Base-by-base conservation (phyloP, 2,329 filamentous ascomycete genomes). In the Scedosporium dehoogii region DNA sequence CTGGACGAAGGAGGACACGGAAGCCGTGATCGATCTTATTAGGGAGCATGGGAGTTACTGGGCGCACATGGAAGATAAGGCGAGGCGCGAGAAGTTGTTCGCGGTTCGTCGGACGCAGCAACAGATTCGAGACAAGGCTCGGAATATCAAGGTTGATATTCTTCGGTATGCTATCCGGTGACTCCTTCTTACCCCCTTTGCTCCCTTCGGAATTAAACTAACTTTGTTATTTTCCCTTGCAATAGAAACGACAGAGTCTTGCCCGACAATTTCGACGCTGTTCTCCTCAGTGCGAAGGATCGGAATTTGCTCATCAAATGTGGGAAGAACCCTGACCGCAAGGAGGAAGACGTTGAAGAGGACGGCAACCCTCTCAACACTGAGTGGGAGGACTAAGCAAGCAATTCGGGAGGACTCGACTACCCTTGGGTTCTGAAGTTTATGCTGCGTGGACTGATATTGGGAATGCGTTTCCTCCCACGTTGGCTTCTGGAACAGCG, bases 51-150 rank as follows among this genome's bases (percentile, higher is more conserved):
- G 65, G 2, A 63, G 63, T 61, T 64, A 61, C 62, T 66, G 65
- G 65, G 60, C 60, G 6, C 56, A 61, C 4, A 66, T 66, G 46
- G 64, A 64, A 29, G 57, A 63, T 44, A 62, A 62, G 25, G 59
- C 63, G 55, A 27, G 60, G 23, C 60, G 59, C 60, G 60, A 59
- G 65, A 70, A 55, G 6, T 6, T 56, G 29, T 61, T 61, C 18
- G 18, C 12, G n/a, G 12, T 44, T 64, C 64, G 23, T 62, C 79
- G 82, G 59, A 77, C 79, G 66, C 82, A 84, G 71, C 82, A 84
- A 69, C 79, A 80, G 4, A 76, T 82, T 63, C 81, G 82, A 6
- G 82, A 85, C 74, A 82, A 81, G 70, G 82, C 82, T n/a, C 78
- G 82, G 59, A 78, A 82, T 62, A 66, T 83, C 62, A 85, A 85